Evolutionary conservation across 768 basidiomycete genomes (phyloP).

Genomic region (Boletellus sp.): DNA sequence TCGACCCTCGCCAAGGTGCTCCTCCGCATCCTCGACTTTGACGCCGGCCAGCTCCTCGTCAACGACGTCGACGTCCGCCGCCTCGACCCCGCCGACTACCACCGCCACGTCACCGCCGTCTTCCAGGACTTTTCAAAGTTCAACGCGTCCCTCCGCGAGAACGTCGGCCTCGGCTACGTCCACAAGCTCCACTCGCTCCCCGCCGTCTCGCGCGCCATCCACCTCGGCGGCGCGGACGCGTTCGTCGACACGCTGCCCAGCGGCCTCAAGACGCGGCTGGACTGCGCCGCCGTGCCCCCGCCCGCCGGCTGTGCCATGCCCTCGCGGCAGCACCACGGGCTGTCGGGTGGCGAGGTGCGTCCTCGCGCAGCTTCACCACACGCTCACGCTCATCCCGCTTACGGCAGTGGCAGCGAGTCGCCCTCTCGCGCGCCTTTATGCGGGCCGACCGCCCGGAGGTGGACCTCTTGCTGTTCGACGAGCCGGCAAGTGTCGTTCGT

Average conservation of each 20-base stretch:
- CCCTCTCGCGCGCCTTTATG: conserved; percentile 86
- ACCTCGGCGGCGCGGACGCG: conserved; percentile 64
- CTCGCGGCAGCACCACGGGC: conserved; percentile 50
- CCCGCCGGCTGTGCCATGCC: conserved; percentile 33
- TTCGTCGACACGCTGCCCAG: conserved; percentile 64
- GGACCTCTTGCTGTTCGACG: conserved; percentile 80
- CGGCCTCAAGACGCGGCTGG: conserved; percentile 71
- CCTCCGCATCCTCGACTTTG: conserved; percentile 74
- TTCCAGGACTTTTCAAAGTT: conserved; percentile 87
- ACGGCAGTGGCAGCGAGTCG: conserved; percentile 82
- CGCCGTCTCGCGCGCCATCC: conserved; percentile 62
- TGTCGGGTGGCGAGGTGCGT: conserved; percentile 82
- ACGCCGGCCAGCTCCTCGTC: conserved; percentile 61
- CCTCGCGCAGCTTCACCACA: conserved; percentile 13
- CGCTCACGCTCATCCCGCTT: conserved; percentile 1
- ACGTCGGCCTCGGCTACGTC: conserved; percentile 81
- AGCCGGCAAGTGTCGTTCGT: conserved; percentile 54
- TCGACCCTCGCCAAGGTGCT: conserved; percentile 83
- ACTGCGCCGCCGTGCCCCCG: conserved; percentile 54
- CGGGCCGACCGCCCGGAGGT: conserved; percentile 69
- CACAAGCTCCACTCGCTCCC: conserved; percentile 53
- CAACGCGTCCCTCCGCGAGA: conserved; percentile 72
- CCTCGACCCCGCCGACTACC: conserved; percentile 66
- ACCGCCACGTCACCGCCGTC: conserved; percentile 71
- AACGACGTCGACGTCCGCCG: conserved; percentile 68